Evolutionary conservation across 345 rosid genomes (phyloP).

Genomic region (Eucalyptus lansdowneana): DNA sequence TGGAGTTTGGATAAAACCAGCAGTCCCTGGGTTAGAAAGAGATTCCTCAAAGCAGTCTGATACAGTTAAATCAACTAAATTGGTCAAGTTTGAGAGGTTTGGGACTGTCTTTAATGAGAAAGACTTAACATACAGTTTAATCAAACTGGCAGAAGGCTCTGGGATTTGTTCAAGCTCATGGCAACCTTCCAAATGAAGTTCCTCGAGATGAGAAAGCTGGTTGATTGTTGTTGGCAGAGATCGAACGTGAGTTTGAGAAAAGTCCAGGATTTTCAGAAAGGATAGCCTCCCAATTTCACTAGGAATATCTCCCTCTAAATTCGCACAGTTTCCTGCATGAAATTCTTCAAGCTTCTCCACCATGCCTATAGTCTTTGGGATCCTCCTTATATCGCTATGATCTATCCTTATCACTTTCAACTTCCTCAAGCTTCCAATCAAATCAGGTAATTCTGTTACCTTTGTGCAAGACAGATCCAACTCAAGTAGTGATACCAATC

Average conservation of each 20-base stretch:
- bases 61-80: background rate
- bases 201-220: background rate
- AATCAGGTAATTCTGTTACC: background rate
- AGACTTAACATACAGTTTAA: background rate
- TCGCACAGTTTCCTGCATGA: background rate
- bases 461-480: background rate
- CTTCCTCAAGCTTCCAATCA: background rate
- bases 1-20: background rate
- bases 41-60: no score
- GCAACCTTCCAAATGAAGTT: background rate
- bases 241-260: background rate
- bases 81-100: background rate
- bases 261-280: background rate
- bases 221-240: background rate
- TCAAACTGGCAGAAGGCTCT: background rate
- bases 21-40: background rate
- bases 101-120: background rate
- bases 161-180: background rate
- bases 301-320: background rate
- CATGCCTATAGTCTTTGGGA: background rate
- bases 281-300: background rate
- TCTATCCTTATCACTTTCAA: background rate
- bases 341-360: background rate
- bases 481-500: background rate
- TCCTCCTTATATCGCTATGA: background rate